Percentiles rank a stretch among this genome's conserved stretches.
Evolutionary conservation across 805 yeast species (phyloP).

Genomic region (Pichia manshurica): DNA sequence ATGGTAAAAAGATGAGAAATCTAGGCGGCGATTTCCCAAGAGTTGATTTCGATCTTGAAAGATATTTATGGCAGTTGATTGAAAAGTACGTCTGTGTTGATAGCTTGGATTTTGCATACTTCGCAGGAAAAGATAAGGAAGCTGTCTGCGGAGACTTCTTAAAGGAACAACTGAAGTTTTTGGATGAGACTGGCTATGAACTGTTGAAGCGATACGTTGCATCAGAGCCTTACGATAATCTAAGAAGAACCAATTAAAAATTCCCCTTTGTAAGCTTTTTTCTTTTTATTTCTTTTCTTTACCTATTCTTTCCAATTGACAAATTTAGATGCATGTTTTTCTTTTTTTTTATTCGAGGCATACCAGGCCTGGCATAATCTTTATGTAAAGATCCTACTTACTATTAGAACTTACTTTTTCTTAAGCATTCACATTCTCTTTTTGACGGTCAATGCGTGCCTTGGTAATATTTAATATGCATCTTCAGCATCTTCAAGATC

Average conservation of each 20-base stretch:
- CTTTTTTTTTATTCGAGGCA: too few species aligned
- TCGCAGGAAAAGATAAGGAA: slow-evolving; percentile 8
- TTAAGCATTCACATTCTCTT: too few species aligned
- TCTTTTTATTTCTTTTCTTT: neutral
- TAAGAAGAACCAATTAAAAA: slow-evolving; percentile 5
- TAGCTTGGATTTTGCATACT: slow-evolving; percentile 9
- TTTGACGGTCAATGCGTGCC: too few species aligned
- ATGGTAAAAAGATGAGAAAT: slow-evolving; percentile 15
- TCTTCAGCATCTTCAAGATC: too few species aligned
- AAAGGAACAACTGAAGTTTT: slow-evolving; percentile 12
- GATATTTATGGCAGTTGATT: slow-evolving; percentile 20
- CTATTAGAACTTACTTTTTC: too few species aligned
- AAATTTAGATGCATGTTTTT: too few species aligned
- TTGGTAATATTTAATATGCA: too few species aligned
- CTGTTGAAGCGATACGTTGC: slow-evolving; percentile 8
- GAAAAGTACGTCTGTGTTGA: slow-evolving; percentile 18
- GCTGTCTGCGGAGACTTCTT: slow-evolving; percentile 13
- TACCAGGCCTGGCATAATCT: too few species aligned
- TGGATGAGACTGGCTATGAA: slow-evolving; percentile 1
- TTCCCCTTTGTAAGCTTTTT: neutral
- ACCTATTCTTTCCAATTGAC: too few species aligned
- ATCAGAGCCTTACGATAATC: slow-evolving; percentile 11
- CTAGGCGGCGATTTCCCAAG: slow-evolving; percentile 20
- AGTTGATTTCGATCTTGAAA: slow-evolving; percentile 19
- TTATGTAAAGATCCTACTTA: too few species aligned